Percentiles rank a stretch among this genome's conserved stretches.
phyloP scores from a whole-genome alignment of 805 yeast genomes.

The Debaryomyces prosopidis region DNA sequence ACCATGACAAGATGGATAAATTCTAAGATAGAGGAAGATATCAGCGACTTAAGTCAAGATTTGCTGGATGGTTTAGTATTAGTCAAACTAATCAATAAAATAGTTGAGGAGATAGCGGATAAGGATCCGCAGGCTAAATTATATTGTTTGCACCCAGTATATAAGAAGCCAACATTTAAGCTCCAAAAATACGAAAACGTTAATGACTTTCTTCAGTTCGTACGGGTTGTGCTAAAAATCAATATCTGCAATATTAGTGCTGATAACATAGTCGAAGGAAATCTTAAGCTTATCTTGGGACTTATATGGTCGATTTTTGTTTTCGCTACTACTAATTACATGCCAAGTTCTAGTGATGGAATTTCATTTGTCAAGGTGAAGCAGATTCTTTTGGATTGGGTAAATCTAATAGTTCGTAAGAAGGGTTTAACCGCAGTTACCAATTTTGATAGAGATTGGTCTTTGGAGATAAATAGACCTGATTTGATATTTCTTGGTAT shows the following conservation, averaged over 20 bases:
- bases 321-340: slow-evolving; percentile 33
- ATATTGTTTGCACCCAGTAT: slow-evolving; percentile 30
- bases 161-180: slow-evolving; percentile 38
- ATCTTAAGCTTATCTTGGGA: slow-evolving; percentile 47
- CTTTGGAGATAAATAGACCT: slow-evolving; percentile 46
- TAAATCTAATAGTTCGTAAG: slow-evolving; percentile 35
- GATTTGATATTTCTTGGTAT: slow-evolving; percentile 46
- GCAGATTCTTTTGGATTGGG: slow-evolving; percentile 47
- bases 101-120: slow-evolving; percentile 23
- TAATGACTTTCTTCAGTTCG: slow-evolving; percentile 41
- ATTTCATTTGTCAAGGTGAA: slow-evolving; percentile 32
- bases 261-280: slow-evolving; percentile 51
- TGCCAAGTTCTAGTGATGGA: slow-evolving; percentile 17
- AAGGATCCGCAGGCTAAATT: slow-evolving; percentile 15
- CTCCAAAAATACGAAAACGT: slow-evolving; percentile 51
- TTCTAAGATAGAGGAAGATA: slow-evolving; percentile 28
- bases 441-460: slow-evolving; percentile 60
- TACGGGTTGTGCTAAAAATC: slow-evolving; percentile 38
- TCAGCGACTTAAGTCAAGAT: slow-evolving; percentile 26
- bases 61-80: slow-evolving; percentile 43
- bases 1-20: slow-evolving; percentile 55
- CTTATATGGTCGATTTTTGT: slow-evolving; percentile 50
- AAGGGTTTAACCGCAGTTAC: slow-evolving; percentile 24
- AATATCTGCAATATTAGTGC: slow-evolving; percentile 47
- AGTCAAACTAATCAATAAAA: slow-evolving; percentile 33